Percentiles rank a stretch among this genome's conserved stretches.
Conservation (phyloP, 2,329 filamentous ascomycete genomes). For the Aspergillus aculeatinus region DNA sequence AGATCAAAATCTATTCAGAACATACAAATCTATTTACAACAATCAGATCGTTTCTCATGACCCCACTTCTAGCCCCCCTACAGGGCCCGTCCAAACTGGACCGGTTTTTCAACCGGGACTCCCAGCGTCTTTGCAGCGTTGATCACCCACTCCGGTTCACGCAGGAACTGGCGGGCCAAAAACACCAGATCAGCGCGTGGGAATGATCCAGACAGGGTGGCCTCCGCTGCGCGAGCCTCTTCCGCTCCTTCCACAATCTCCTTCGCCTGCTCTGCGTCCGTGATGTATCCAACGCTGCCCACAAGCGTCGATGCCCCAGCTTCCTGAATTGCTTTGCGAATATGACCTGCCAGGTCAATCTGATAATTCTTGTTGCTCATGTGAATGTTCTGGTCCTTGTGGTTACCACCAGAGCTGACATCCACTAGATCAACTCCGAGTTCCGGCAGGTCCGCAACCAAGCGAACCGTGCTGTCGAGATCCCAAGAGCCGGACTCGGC, state of each 20-base stretch:
- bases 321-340: slow-evolving; percentile 42
- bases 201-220: slow-evolving; percentile 26
- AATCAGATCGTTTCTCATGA: neutral
- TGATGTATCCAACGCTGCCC: slow-evolving; percentile 56
- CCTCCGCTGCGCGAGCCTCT: slow-evolving; percentile 27
- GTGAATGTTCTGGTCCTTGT: slow-evolving; percentile 43
- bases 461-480: slow-evolving; percentile 37
- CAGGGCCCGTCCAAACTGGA: slow-evolving; percentile 43
- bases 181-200: slow-evolving; percentile 50
- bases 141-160: slow-evolving; percentile 57
- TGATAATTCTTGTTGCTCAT: slow-evolving; percentile 51
- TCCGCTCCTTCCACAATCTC: slow-evolving; percentile 45
- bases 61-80: neutral
- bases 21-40: neutral
- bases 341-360: slow-evolving; percentile 48
- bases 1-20: neutral
- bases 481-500: slow-evolving; percentile 39
- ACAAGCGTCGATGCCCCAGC: slow-evolving; percentile 46
- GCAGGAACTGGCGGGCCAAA: slow-evolving; percentile 56
- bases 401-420: slow-evolving; percentile 48
- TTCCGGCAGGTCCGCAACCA: slow-evolving; percentile 43
- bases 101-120: slow-evolving; percentile 50
- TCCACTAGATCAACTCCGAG: slow-evolving; percentile 48
- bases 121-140: slow-evolving; percentile 51
- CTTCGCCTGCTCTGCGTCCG: slow-evolving; percentile 52